A percentile compares a stretch with the other conserved stretches of the same genome.
These are phyloP conservation scores for Diaporthe sp. DNA, from an alignment of 2,329 filamentous ascomycete species.

Conservation along the genomic window DNA sequence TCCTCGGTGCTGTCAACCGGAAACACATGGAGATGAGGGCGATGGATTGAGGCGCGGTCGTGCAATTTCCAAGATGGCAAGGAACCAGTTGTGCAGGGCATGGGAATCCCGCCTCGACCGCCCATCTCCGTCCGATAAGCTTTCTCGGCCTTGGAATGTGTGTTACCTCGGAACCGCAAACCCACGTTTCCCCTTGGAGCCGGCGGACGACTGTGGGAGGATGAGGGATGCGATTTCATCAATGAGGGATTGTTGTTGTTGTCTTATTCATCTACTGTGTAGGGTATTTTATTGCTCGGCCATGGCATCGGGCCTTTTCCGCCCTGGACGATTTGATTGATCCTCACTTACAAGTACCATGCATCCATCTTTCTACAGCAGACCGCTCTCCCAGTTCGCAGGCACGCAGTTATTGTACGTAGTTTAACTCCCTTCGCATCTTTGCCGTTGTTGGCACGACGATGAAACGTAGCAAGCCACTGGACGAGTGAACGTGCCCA, in stretches of 20 bases:
- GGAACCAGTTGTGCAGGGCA: neutral
- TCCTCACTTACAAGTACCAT: neutral
- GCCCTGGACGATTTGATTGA: neutral
- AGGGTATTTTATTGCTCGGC: neutral
- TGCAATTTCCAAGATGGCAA: constrained; percentile 24
- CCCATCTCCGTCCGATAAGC: constrained; percentile 26
- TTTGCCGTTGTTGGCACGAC: neutral
- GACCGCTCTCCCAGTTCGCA: neutral
- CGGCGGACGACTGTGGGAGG: neutral
- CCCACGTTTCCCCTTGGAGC: neutral
- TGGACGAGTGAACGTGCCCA: constrained; percentile 20
- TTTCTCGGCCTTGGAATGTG: constrained; percentile 22
- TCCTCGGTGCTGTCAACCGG: neutral
- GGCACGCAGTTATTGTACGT: neutral
- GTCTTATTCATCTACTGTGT: neutral
- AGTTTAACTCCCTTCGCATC: neutral
- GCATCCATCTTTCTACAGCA: neutral
- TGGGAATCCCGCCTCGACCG: constrained; percentile 11
- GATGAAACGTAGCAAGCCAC: constrained; percentile 31
- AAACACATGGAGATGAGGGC: constrained; percentile 26
- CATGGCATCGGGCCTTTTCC: constrained; percentile 21
- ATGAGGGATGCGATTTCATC: neutral
- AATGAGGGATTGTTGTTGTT: neutral
- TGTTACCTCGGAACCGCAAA: constrained; percentile 5
- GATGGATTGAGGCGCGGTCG: constrained; percentile 5